These are phyloP conservation scores for Mycena vulgaris DNA, from an alignment of 768 basidiomycete species.

Conservation along the genomic window DNA sequence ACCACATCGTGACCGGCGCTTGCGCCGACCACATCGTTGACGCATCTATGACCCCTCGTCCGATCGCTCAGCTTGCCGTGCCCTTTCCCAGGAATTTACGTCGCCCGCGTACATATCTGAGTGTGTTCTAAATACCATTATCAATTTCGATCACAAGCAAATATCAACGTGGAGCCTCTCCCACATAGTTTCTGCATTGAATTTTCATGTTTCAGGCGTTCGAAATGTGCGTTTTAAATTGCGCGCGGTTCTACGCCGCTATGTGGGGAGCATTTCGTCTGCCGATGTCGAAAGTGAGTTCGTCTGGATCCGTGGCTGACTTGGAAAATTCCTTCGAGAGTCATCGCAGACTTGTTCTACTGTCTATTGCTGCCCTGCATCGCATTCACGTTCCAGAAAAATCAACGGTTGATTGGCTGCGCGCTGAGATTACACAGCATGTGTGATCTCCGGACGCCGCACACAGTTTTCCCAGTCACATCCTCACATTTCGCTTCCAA, in stretches of 20 bases:
- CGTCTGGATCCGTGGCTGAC: background rate
- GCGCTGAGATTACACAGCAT: conserved; percentile 2
- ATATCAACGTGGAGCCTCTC: conserved; percentile 2
- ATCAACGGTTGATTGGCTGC: background rate
- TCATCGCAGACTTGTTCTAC: conserved; percentile 4
- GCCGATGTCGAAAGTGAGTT: background rate
- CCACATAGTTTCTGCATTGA: background rate
- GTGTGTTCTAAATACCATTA: background rate
- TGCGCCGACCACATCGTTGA: background rate
- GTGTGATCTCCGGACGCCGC: conserved; percentile 4
- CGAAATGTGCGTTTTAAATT: background rate
- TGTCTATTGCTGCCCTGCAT: conserved; percentile 24
- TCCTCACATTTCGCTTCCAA: too few species aligned
- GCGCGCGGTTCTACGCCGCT: background rate
- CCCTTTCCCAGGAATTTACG: background rate
- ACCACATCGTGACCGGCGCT: too few species aligned
- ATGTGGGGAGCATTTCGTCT: background rate
- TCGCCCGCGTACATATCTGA: background rate
- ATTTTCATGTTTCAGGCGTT: too few species aligned
- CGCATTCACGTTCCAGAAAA: background rate
- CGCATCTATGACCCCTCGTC: background rate
- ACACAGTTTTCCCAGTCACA: too few species aligned
- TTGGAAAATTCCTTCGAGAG: conserved; percentile 12
- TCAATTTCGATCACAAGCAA: background rate
- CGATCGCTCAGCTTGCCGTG: conserved; percentile 6